phyloP scores from a whole-genome alignment of 192 early-diverging fungal genomes.

The Umbelopsis isabellina region DNA sequence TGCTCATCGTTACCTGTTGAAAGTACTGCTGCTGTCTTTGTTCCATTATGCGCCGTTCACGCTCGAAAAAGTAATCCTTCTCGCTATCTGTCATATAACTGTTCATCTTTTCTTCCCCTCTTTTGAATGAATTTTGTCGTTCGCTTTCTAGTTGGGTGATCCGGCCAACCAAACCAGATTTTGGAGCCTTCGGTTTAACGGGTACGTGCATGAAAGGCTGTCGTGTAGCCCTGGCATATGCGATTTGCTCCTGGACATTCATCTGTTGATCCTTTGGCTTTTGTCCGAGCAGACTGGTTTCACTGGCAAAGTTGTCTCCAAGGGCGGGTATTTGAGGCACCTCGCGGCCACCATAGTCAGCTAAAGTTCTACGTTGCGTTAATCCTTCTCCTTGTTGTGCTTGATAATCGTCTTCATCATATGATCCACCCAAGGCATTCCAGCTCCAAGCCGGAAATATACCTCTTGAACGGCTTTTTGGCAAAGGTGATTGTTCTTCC shows the following conservation, averaged over 20 bases:
- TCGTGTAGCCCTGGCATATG: slow-evolving; percentile 42
- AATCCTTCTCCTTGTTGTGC: neutral
- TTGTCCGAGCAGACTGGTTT: slow-evolving; percentile 36
- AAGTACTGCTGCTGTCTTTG: slow-evolving; percentile 42
- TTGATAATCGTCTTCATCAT: neutral
- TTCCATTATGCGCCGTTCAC: slow-evolving; percentile 42
- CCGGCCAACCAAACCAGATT: slow-evolving; percentile 39
- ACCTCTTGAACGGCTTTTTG: neutral
- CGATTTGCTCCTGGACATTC: slow-evolving; percentile 42
- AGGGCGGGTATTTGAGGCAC: slow-evolving; percentile 38
- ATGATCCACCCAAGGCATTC: neutral
- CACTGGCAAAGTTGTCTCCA: slow-evolving; percentile 41
- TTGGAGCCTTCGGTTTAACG: slow-evolving; percentile 32
- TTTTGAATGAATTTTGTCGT: slow-evolving; percentile 20
- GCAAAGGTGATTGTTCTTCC: neutral
- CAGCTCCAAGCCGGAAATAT: neutral
- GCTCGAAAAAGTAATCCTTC: slow-evolving; percentile 31
- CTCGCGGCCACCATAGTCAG: slow-evolving; percentile 14
- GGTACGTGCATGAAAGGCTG: slow-evolving; percentile 45
- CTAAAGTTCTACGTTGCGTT: neutral
- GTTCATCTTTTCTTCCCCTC: slow-evolving; percentile 30
- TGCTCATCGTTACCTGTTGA: slow-evolving; percentile 32
- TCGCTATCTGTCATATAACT: slow-evolving; percentile 27
- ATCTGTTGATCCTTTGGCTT: slow-evolving; percentile 21
- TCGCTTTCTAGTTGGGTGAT: slow-evolving; percentile 42